Evolutionary conservation across 805 yeast genomes (phyloP), one percentile per base, ranked within the genome.

Genomic region (Allodekkera sacchari): DNA sequence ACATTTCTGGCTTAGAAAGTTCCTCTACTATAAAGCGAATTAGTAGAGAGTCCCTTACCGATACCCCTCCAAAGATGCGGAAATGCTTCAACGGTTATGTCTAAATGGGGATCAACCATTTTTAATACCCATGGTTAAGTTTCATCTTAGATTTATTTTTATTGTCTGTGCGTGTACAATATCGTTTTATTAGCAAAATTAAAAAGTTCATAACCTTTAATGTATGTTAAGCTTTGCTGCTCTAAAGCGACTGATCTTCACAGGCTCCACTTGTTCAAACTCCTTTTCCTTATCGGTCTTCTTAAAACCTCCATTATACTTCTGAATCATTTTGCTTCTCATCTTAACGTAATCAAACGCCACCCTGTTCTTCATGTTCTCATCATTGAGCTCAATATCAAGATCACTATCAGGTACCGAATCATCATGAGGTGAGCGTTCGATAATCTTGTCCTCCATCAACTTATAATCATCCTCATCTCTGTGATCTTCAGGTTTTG

Each of bases 241-340:
- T 45, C 64, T 80, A 53, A 84, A 84, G 31, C 85, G 60, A 47
- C 94, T 82, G 1, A 71, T 58, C 37, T 64, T 75, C 6, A 70
- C 50, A 0, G 76, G 75, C 42, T 81, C 85, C 6, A 81, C 57
- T 0, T 84, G 85, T 45, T 81, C 94, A 13, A 73, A 44, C 35
- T 75, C 88, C 37, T 55, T 44, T 25, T 71, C 83, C 30, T 61
- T 56, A 2, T 66, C 68, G 1, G 68, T 55, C 37, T 63, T 59
- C 31, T 50, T 57, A 36, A 48, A 71, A 3, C 77, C 77, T 1
- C 71, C 71, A 22, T 66, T 60, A 25, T 55, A 56, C 27, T 49
- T 46, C 15, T 57, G 53, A 21, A 71, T 53, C 41, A 83, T 60
- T 36, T 63, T 64, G 31, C 71, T 70, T 29, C 81, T 62, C 37